These are phyloP conservation scores for Akanthomyces dipterigenus DNA, from an alignment of 2,329 filamentous ascomycete genomes.

Conservation along the genomic window DNA sequence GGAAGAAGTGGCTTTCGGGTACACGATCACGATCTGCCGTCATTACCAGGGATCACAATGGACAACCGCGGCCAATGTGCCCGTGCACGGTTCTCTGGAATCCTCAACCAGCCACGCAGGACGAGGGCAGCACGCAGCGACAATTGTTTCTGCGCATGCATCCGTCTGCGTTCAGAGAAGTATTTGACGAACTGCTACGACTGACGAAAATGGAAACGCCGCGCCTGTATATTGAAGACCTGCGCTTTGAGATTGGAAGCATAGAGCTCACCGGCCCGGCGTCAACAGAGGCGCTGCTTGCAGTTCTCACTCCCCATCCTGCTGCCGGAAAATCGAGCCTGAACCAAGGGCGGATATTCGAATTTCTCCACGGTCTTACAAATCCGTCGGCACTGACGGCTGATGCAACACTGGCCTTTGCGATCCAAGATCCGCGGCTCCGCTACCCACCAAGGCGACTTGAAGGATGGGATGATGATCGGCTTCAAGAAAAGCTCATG, in stretches of 20 bases:
- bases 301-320: conserved; percentile 53
- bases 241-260: conserved; percentile 60
- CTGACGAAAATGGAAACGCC: conserved; percentile 55
- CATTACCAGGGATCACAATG: conserved; percentile 48
- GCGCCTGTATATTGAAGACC: conserved; percentile 56
- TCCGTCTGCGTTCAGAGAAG: conserved; percentile 68
- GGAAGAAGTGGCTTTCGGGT: conserved; percentile 62
- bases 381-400: conserved; percentile 64
- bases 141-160: conserved; percentile 69
- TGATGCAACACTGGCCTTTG: conserved; percentile 65
- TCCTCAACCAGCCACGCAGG: conserved; percentile 27
- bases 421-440: conserved; percentile 72
- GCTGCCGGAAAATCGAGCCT: conserved; percentile 21
- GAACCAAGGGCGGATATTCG: conserved; percentile 43
- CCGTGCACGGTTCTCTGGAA: conserved; percentile 74
- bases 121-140: conserved; percentile 23
- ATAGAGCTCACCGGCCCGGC: conserved; percentile 58
- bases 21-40: conserved; percentile 42
- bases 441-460: conserved; percentile 62
- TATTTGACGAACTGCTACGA: conserved; percentile 57
- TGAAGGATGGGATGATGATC: conserved; percentile 32
- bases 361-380: conserved; percentile 49
- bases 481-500: conserved; percentile 39
- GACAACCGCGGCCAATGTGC: conserved; percentile 53
- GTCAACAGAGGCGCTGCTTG: conserved; percentile 70